Evolutionary conservation across 805 yeast genomes (phyloP).

Genomic region (Nakazawaea peltata): DNA sequence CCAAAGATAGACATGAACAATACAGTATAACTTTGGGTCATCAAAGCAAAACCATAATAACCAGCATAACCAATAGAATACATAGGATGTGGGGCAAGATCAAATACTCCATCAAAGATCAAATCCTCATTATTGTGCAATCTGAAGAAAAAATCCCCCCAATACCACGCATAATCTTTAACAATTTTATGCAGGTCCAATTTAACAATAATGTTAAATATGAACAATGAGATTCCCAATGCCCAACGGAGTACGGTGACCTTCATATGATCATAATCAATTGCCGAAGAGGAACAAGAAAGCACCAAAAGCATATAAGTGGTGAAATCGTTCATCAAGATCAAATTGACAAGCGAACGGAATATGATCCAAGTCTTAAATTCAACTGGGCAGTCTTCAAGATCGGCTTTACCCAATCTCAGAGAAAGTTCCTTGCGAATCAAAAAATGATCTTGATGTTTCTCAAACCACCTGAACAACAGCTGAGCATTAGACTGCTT

Average conservation of each 20-base stretch:
- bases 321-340: constrained; percentile 78
- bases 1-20: constrained; percentile 65
- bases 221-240: constrained; percentile 52
- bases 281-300: constrained; percentile 29
- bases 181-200: constrained; percentile 83
- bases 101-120: constrained; percentile 83
- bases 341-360: constrained; percentile 72
- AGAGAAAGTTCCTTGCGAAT: constrained; percentile 36
- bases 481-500: constrained; percentile 54
- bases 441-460: constrained; percentile 29
- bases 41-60: constrained; percentile 75
- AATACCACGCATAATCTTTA: constrained; percentile 89
- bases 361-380: constrained; percentile 79
- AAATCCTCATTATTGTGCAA: constrained; percentile 57
- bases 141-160: constrained; percentile 89
- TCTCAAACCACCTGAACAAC: constrained; percentile 31
- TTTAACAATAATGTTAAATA: constrained; percentile 80
- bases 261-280: constrained; percentile 33
- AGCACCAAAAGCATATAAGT: constrained; percentile 61
- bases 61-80: constrained; percentile 86
- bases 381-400: constrained; percentile 48
- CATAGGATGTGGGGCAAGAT: constrained; percentile 90
- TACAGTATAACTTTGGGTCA: constrained; percentile 66
- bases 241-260: constrained; percentile 42
- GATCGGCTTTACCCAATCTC: constrained; percentile 30